A percentile compares a stretch with the other conserved stretches of the same genome.
These are phyloP conservation scores for Populus davidiana DNA, from an alignment of 345 rosid species.

Conservation along the genomic window DNA sequence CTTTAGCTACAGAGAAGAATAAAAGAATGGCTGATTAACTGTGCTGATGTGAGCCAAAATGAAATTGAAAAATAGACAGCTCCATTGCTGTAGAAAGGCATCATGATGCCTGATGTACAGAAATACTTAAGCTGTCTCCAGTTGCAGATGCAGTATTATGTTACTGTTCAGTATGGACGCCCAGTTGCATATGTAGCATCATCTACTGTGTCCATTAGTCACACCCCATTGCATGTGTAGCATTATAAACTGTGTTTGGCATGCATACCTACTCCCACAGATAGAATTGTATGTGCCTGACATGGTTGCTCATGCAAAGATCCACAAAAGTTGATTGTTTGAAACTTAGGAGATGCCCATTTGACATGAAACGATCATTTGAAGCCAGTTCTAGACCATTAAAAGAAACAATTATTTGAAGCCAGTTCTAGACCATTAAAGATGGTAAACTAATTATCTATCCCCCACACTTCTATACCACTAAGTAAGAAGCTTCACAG, in stretches of 20 bases:
- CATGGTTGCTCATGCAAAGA: no score
- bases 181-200: no score
- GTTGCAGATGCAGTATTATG: background rate
- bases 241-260: no score
- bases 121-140: background rate
- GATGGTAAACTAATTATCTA: background rate
- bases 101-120: background rate
- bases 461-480: background rate
- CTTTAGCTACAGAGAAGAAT: constrained; percentile 36
- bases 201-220: no score
- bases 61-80: background rate
- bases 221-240: no score
- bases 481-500: no score
- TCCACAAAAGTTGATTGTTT: no score
- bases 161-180: no score
- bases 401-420: background rate
- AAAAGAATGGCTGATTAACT: background rate
- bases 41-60: background rate
- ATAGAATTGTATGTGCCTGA: background rate
- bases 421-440: background rate
- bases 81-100: no score
- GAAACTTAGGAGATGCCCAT: background rate
- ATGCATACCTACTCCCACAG: background rate
- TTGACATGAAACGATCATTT: background rate
- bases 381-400: background rate